A percentile compares a stretch with the other conserved stretches of the same genome.
These are phyloP conservation scores for Cryptococcus depauperatus DNA, from an alignment of 1,284 basidiomycete genomes.

Conservation along the genomic window DNA sequence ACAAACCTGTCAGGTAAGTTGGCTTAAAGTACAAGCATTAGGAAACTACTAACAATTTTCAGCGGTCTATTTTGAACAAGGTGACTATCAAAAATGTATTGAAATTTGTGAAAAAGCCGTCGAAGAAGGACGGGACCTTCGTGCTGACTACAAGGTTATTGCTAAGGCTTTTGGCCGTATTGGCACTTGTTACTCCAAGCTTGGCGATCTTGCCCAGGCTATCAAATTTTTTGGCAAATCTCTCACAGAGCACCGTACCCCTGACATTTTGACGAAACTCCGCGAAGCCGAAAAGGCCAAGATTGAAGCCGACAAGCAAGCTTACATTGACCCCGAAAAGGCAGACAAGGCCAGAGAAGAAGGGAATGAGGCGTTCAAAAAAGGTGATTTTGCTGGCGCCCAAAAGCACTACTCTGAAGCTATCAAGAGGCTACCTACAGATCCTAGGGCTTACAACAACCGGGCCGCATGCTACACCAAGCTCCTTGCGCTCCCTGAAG, in stretches of 20 bases:
- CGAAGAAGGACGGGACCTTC: slow-evolving; percentile 70
- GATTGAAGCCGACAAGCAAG: slow-evolving; percentile 65
- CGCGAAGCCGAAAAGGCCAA: slow-evolving; percentile 72
- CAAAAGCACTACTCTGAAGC: slow-evolving; percentile 91
- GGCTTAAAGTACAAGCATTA: background rate
- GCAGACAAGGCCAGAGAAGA: slow-evolving; percentile 79
- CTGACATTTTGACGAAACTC: slow-evolving; percentile 85
- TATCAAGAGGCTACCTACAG: slow-evolving; percentile 87
- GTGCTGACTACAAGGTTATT: slow-evolving; percentile 53
- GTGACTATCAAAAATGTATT: slow-evolving; percentile 81
- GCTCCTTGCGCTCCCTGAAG: slow-evolving; percentile 86
- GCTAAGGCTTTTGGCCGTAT: slow-evolving; percentile 78
- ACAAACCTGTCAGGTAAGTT: slow-evolving; percentile 73
- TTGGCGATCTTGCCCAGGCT: slow-evolving; percentile 66
- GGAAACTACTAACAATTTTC: slow-evolving; percentile 1
- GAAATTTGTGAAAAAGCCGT: slow-evolving; percentile 89
- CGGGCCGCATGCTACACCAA: slow-evolving; percentile 95
- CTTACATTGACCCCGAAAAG: slow-evolving; percentile 84
- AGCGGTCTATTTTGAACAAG: slow-evolving; percentile 92
- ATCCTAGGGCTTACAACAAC: slow-evolving; percentile 93
- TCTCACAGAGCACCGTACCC: slow-evolving; percentile 92
- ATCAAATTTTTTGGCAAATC: slow-evolving; percentile 88
- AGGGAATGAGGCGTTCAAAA: slow-evolving; percentile 88
- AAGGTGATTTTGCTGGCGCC: slow-evolving; percentile 79
- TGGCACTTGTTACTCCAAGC: slow-evolving; percentile 76